These are phyloP conservation scores for Aechmea fasciata DNA, from an alignment of 176 grass and related monocot species.

Conservation along the genomic window DNA sequence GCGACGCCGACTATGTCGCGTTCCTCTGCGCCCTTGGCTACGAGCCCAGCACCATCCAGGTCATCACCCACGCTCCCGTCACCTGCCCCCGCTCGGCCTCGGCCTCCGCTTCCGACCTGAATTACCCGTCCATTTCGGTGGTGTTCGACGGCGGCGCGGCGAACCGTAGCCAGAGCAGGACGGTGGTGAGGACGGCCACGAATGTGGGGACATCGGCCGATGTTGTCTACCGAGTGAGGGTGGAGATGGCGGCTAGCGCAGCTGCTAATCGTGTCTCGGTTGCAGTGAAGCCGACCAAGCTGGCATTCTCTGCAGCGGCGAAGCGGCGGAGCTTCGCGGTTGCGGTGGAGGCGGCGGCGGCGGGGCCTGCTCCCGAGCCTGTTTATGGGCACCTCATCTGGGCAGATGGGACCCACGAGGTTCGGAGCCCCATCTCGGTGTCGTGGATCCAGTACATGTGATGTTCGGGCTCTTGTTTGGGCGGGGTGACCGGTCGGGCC, in stretches of 20 bases:
- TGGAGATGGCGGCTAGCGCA: conserved; percentile 37
- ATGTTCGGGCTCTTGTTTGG: neutral
- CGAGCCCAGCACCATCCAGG: conserved; percentile 62
- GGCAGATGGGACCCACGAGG: conserved; percentile 68
- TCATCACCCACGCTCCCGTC: conserved; percentile 70
- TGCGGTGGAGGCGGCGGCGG: conserved; percentile 20
- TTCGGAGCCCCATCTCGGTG: conserved; percentile 76
- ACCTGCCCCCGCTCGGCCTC: conserved; percentile 41
- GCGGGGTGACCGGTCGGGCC: neutral
- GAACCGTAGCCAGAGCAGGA: conserved; percentile 45
- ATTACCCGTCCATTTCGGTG: conserved; percentile 94
- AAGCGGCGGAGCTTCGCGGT: conserved; percentile 58
- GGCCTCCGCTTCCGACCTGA: conserved; percentile 43
- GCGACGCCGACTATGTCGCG: conserved; percentile 59
- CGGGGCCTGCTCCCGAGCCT: conserved; percentile 17
- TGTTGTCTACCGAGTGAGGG: conserved; percentile 46
- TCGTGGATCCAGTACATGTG: conserved; percentile 66
- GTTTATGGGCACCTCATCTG: conserved; percentile 59
- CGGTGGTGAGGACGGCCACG: conserved; percentile 47
- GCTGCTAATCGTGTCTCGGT: conserved; percentile 25
- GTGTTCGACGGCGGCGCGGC: conserved; percentile 33
- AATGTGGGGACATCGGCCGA: conserved; percentile 48
- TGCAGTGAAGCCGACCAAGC: conserved; percentile 45
- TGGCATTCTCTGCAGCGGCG: conserved; percentile 39
- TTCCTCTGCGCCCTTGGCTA: conserved; percentile 94